Evolutionary conservation across 2,329 filamentous ascomycete species (phyloP), one percentile per base, ranked within the genome.

Genomic region (Emmonsiellopsis sp.): DNA sequence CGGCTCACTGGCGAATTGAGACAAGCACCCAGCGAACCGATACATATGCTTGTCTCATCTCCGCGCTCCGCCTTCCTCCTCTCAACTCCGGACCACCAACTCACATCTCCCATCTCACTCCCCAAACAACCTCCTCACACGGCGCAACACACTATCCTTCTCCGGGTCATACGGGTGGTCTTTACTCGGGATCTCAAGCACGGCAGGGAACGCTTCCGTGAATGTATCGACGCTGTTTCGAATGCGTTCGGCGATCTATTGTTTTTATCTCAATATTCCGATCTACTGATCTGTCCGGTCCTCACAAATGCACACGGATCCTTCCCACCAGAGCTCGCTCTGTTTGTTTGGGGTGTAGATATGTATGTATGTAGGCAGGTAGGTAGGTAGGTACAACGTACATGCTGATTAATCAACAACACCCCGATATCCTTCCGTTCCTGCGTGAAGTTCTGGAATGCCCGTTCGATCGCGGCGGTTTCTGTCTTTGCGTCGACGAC

Each of bases 151-250:
- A 67, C 92, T 97, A 71, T 98, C 93, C 78, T 98, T 98, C 74
- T 98, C 93, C 0, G 93, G 93, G 65, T 98, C 92, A 68, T 98
- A 98, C 2, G 93, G 93, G 70, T 98, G 93, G 70, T 98, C 93
- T 79, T 98, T 98, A 75, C 89, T 95, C 26, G 93, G 93, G 57
- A 98, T 97, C 73, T 98, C 93, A 54, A 98, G 83, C 52, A 98
- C 81, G 20, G 90, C 86, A n/a, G 93, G 93, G 73, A 98, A 98
- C 4, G 93, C 91, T 49, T 92, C 89, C 16, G 89, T 92, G 73
- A 95, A 96, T 38, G 83, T 84, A 71, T 98, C 93, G 62, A 98
- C 86, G 57, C 85, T 84, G 69, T 92, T 82, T 70, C 93, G 83
- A 80, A 98, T 98, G 69, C 83, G 84, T 69, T 98, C 93, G 50